Evolutionary conservation across 495 filamentous ascomycete species (phyloP), one percentile per base, ranked within the genome.

Genomic region (Amniculicola lignicola): DNA sequence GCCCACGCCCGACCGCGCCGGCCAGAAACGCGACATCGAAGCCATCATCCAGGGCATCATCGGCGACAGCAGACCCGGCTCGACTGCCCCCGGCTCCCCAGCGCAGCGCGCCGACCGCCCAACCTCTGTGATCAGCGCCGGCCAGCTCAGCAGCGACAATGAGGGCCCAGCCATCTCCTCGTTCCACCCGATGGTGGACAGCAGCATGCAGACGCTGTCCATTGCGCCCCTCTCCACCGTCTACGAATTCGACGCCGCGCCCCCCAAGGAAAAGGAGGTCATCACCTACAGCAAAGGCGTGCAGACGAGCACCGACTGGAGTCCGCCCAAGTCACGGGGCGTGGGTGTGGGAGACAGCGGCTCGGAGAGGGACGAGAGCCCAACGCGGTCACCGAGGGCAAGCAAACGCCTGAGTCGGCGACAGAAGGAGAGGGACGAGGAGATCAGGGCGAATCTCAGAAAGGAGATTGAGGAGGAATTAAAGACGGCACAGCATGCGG

Each of bases 211-310:
- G 64, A 88, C 80, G 0, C 75, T 87, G n/a, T 79, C 80, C 19
- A 77, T 89, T 2, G 81, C 82, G 14, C 75, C 87, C 4, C 80
- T 86, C 39, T 77, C 82, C 24, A 83, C 86, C 18, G 77, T 90
- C 41, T 88, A 83, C 68, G 91, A 95, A 69, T 83, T 80, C 67
- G 79, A 82, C 55, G 83, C 66, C 7, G 63, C 62, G 42, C 54
- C 65, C 19, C 66, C 64, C 45, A 67, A 84, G 35, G 90, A 96
- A 70, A 65, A 83, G 33, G 90, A 96, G 70, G 74, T 90, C 18
- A 84, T 91, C 64, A 90, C 88, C 25, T 96, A 97, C 78, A 96
- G 87, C 76, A 99, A 95, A 74, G 89, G 80, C 12, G 90, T 97
- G 22, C 94, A 97, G 67, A 95, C 93, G 15, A 79, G 77, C 35